phyloP scores from a whole-genome alignment of 2,329 filamentous ascomycete species.

The Coniella lustricola region DNA sequence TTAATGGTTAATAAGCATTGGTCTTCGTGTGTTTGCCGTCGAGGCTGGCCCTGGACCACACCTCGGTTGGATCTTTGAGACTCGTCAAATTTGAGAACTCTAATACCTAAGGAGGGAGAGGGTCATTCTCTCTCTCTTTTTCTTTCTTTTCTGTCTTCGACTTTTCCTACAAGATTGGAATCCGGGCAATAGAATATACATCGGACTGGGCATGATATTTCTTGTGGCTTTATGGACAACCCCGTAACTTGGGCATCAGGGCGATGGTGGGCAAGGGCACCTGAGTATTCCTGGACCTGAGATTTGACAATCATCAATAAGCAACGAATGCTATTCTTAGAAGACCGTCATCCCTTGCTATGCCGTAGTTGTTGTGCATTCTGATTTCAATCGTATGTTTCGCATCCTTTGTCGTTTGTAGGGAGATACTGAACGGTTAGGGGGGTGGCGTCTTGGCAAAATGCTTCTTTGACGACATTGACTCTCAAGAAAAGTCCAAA shows the following conservation, averaged over 20 bases:
- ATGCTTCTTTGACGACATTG: no score
- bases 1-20: slow-evolving; percentile 16
- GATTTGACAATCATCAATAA: no score
- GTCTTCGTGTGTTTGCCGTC: background rate
- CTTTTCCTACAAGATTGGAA: background rate
- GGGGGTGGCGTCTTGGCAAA: no score
- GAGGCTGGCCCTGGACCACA: slow-evolving; percentile 12
- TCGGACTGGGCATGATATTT: background rate
- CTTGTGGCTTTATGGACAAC: background rate
- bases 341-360: no score
- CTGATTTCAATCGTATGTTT: no score
- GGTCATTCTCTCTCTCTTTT: background rate
- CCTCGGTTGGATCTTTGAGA: background rate
- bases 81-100: background rate
- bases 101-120: no score
- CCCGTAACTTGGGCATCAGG: background rate
- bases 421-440: no score
- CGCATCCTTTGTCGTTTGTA: no score
- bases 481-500: no score
- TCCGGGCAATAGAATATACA: background rate
- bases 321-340: no score
- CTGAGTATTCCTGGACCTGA: no score
- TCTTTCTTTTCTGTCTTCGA: background rate
- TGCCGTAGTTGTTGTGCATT: no score
- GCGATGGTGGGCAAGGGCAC: background rate